These are phyloP conservation scores for Oenanthe javanica DNA, from an alignment of 140 eudicot species.

Conservation along the genomic window DNA sequence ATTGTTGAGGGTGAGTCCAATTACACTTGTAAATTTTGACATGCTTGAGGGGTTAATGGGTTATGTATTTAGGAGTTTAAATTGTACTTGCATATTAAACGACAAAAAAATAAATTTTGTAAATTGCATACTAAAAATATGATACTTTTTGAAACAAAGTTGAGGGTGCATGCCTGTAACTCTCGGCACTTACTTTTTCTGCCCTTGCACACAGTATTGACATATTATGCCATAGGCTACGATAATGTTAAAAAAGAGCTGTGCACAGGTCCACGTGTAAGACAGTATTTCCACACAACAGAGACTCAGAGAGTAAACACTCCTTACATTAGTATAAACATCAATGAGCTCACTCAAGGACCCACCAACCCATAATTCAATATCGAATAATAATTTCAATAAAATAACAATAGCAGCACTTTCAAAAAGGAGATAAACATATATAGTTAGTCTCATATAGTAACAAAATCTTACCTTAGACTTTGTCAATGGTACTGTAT, in stretches of 20 bases:
- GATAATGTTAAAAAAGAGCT: neutral
- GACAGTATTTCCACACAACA: neutral
- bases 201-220: neutral
- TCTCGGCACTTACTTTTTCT: neutral
- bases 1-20: neutral
- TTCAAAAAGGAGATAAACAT: neutral
- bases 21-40: neutral
- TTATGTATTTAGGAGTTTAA: neutral
- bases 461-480: constrained; percentile 43
- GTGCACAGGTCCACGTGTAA: neutral
- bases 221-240: neutral
- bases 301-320: neutral
- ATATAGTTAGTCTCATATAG: neutral
- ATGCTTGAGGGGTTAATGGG: neutral
- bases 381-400: neutral
- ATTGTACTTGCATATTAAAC: neutral
- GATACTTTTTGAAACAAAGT: neutral
- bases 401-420: neutral
- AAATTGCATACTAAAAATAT: neutral
- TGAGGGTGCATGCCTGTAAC: neutral
- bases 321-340: neutral
- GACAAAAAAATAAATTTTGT: neutral
- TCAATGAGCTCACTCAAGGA: neutral
- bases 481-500: constrained; percentile 72
- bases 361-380: neutral